Base-by-base conservation (phyloP, 352 stramenopile genomes). In the Peronosclerospora sorghi region DNA sequence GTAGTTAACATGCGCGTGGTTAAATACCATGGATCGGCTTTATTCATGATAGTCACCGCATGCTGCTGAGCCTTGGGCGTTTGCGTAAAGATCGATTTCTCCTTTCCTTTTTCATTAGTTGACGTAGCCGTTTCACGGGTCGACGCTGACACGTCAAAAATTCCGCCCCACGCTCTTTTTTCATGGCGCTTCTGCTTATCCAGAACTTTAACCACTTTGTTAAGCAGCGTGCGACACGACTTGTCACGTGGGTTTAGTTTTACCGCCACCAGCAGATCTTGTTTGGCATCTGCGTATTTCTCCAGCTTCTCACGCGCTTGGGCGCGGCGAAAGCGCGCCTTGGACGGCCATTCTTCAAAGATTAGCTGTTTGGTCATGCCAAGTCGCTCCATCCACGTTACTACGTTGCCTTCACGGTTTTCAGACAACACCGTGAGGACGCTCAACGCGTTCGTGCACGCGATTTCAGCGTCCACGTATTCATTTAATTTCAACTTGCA, bases 311-410 rank as follows among this genome's bases (percentile, higher is more conserved):
- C 51, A 37, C 59, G 72, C 9, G 80, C 80, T 50, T 88, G 78
- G 0, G 80, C 80, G 28, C 80, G 80, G 35, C 80, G 80, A 56
- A 92, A 92, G 8, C 72, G 76, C 30, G 80, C 80, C 56, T 92
- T 92, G 21, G 74, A 81, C 23, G 80, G 80, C 80, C 80, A 92
- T 32, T 92, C 80, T 37, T 84, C 68, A 36, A 87, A 89, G 61
- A 92, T 72, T 14, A 83, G 61, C 51, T 87, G 68, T 36, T 92
- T 71, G 1, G 70, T 74, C 34, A 92, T 51, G 19, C 76, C 80
- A 19, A 89, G 56, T 5, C 76, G 71, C 7, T 74, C 80, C 80
- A 92, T 92, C 80, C 80, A 92, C 43, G 54, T 78, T 8, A 85
- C 80, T 4, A 92, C 76, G 28, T 89, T 86, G 45, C 80, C 76